Conservation (phyloP, 345 rosid species). For the Gossypium australe region DNA sequence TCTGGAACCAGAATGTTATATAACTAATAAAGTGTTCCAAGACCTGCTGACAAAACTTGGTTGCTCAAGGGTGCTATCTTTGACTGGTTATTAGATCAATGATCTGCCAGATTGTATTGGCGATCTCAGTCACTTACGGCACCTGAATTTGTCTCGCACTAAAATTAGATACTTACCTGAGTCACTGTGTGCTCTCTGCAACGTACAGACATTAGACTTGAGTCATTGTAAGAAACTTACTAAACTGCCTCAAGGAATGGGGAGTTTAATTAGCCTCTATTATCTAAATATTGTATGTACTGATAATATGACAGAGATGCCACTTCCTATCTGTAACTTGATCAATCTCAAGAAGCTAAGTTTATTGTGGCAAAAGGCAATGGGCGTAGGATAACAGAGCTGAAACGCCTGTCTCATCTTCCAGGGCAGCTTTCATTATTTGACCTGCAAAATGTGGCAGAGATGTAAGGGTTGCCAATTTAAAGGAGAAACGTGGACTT, state of each 20-base stretch:
- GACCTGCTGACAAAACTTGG: conserved; percentile 8
- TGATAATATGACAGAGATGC: conserved; percentile 17
- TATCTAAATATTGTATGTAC: conserved; percentile 15
- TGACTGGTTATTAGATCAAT: neutral
- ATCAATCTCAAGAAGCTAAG: conserved; percentile 9
- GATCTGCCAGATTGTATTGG: conserved; percentile 20
- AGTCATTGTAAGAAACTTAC: neutral
- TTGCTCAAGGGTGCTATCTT: conserved; percentile 12
- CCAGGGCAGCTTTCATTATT: conserved; percentile 5
- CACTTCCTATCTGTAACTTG: conserved; percentile 13
- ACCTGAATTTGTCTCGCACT: conserved; percentile 16
- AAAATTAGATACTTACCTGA: conserved; percentile 17
- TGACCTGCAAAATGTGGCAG: conserved; percentile 15
- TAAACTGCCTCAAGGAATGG: conserved; percentile 10
- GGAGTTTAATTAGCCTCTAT: conserved; percentile 5
- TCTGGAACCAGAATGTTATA: neutral
- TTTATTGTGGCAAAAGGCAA: conserved; percentile 5
- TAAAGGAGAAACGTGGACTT: conserved; percentile 15
- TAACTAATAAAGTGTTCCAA: neutral
- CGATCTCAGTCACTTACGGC: conserved; percentile 16
- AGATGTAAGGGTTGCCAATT: conserved; percentile 15
- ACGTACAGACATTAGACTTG: conserved; percentile 15
- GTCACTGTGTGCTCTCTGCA: conserved; percentile 10
- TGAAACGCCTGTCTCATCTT: conserved; percentile 8
- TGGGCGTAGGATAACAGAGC: conserved; percentile 15